These are phyloP conservation scores for Gelatoporia subvermispora DNA, from an alignment of 768 basidiomycete genomes.

Conservation along the genomic window DNA sequence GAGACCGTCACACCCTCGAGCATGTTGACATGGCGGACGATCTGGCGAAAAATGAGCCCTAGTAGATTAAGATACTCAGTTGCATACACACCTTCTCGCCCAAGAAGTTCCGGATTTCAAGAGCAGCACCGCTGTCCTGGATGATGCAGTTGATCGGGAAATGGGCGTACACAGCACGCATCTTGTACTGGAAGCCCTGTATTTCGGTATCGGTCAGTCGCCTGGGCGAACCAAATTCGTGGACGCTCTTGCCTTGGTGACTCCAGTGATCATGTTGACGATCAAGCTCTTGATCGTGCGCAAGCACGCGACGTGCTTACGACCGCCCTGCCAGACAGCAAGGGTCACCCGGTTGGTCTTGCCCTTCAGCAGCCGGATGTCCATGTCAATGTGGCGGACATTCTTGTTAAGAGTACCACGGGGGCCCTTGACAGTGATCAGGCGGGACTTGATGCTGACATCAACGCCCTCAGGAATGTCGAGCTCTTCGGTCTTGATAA, in stretches of 20 bases:
- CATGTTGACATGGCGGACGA: constrained; percentile 90
- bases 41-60: constrained; percentile 38
- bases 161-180: constrained; percentile 99
- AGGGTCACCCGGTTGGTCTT: constrained; percentile 80
- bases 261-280: constrained; percentile 96
- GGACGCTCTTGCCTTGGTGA: constrained; percentile 67
- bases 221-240: not conserved
- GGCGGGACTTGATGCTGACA: constrained; percentile 83
- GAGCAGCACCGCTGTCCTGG: constrained; percentile 59
- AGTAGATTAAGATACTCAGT: not conserved
- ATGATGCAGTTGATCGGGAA: constrained; percentile 99
- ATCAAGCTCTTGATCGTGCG: constrained; percentile 94
- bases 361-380: constrained; percentile 78
- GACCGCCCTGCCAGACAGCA: constrained; percentile 95
- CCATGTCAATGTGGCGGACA: constrained; percentile 91
- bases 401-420: constrained; percentile 91
- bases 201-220: not conserved
- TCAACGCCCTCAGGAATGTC: constrained; percentile 82
- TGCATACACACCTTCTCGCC: constrained; percentile 75
- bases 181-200: constrained; percentile 99
- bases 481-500: constrained; percentile 91
- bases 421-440: constrained; percentile 89
- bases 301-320: constrained; percentile 98
- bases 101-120: constrained; percentile 94
- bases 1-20: constrained; percentile 76